Evolutionary conservation across 257 asterid species (phyloP), one percentile per base, ranked within the genome.

Genomic region (Nicotiana attenuata): DNA sequence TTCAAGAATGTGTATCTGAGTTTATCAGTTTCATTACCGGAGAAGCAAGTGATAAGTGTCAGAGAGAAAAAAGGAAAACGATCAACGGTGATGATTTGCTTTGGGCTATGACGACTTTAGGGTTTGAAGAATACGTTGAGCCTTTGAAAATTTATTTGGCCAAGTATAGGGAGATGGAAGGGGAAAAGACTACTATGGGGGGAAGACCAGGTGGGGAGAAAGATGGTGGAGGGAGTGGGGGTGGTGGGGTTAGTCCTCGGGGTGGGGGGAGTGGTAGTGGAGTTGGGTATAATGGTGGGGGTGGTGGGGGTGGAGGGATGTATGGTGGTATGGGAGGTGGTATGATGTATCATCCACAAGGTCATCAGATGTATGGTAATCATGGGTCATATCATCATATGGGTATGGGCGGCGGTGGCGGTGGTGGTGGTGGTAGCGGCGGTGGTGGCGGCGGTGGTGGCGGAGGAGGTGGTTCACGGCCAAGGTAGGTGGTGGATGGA

Each of bases 61-160:
- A 71, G 35, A 71, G 78, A 71, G 78, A 71, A 33, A 71, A 71
- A 10, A 45, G 78, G 8, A 71, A 71, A 57, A 71, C 78, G 15
- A 71, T 71, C 15, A 71, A 71, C 22, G 78, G 78, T 0, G 78
- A 71, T n/a, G 78, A 71, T 71, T 71, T 71, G 78, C 78, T 71
- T 22, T 71, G 78, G 78, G 78, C 78, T 7, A 71, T 71, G 78
- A 71, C 78, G 5, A 71, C 78, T 71, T 71, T 71, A 22, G 78
- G 78, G 16, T 71, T 71, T 1, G 78, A 71, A 38, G 78, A 71
- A 19, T 71, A 71, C 47, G 78, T 71, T 6, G 78, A 71, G 35
- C 78, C 78, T 3, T 45, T 71, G 60, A 71, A 71, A 38, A 7
- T 71, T 45, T 71, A 71, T 17, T 71, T 71, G n/a, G 78, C 60